Evolutionary conservation across 2,329 filamentous ascomycete species (phyloP), one percentile per base, ranked within the genome.

Genomic region (Lizonia empirigonia): DNA sequence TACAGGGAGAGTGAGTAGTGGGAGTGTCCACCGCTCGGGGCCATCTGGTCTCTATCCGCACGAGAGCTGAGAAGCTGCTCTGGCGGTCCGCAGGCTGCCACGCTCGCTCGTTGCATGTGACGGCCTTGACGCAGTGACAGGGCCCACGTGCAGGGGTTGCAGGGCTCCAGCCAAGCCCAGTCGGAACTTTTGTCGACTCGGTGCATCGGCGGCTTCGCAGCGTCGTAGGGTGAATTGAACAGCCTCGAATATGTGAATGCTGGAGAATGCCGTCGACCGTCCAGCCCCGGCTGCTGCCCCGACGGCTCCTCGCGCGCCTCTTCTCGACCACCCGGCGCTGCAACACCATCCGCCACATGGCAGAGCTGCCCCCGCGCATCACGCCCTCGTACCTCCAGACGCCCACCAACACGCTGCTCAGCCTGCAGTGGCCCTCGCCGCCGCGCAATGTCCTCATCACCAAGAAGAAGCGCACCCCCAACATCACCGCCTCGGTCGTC

Each of bases 371-470:
- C 33, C 29, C 62, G 44, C 70, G 72, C 46, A 67, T 64, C 22
- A 60, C 39, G 30, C 71, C 73, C 2, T 63, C 65, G 16, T 75
- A 73, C 61, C 32, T 67, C 83, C 84, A 85, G 67, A 83, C 78
- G 15, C 77, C 73, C 22, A 74, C 78, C 22, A 82, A 82, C 64
- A 85, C 87, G 52, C 78, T 89, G 2, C 79, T 88, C 29, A 83
- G 82, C 55, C 76, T 89, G 27, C 80, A 83, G 74, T 90, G 87
- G 87, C 84, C 85, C 5, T 78, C 80, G 13, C 85, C 86, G 27
- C 87, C 85, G 2, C 82, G 84, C 42, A 90, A 89, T 61, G 77
- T 90, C 44, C 78, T 90, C 51, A 74, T 90, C 48, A 82, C 88
- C 36, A 86, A 86, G 70, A 90, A 90, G 69, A 80, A 85, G 56